These are phyloP conservation scores for Parastagonospora avenae DNA, from an alignment of 2,329 filamentous ascomycete species.

Conservation along the genomic window DNA sequence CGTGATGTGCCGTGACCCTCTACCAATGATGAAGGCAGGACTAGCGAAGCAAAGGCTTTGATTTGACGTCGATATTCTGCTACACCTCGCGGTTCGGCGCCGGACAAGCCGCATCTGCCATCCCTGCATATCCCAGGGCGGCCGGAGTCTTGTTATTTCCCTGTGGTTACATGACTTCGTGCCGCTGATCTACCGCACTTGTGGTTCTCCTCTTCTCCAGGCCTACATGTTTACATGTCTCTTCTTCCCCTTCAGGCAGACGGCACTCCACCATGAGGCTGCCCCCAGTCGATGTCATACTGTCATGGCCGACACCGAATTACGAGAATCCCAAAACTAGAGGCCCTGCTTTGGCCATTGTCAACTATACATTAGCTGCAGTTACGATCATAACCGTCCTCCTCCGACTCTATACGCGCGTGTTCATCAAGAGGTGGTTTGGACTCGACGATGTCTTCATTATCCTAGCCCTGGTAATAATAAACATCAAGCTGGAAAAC, in stretches of 20 bases:
- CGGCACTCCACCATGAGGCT: slow-evolving; percentile 27
- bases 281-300: slow-evolving; percentile 35
- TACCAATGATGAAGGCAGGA: no score
- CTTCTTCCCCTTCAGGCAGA: slow-evolving; percentile 4
- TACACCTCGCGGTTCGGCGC: slow-evolving; percentile 1
- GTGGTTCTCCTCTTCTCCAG: neutral
- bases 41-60: no score
- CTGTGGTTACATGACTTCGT: neutral
- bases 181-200: neutral
- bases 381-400: slow-evolving; percentile 44
- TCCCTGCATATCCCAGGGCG: neutral
- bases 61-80: neutral
- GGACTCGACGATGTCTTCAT: slow-evolving; percentile 52
- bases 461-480: slow-evolving; percentile 45
- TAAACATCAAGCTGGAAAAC: neutral
- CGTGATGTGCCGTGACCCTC: no score
- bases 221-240: slow-evolving; percentile 5
- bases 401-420: slow-evolving; percentile 48
- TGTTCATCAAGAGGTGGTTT: slow-evolving; percentile 50
- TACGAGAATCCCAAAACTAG: slow-evolving; percentile 48
- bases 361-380: slow-evolving; percentile 47
- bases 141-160: neutral
- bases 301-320: slow-evolving; percentile 49
- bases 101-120: slow-evolving; percentile 4
- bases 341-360: slow-evolving; percentile 47